A percentile compares a stretch with the other conserved stretches of the same genome.
Conservation (phyloP, 75 land plant species). For the Selaginella tamariscina region DNA sequence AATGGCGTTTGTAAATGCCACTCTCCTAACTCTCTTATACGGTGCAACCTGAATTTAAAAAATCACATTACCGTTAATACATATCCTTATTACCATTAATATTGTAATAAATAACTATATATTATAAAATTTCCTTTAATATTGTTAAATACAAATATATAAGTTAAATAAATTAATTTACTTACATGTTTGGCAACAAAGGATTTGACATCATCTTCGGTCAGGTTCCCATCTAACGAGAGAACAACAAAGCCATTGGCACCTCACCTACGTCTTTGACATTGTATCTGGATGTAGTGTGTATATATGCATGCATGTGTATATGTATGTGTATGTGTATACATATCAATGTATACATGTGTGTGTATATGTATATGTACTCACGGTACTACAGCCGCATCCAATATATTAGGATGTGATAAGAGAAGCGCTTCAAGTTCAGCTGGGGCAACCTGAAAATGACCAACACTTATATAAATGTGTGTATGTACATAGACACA, state of each 20-base stretch:
- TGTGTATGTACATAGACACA: no score
- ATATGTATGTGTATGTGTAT: no score
- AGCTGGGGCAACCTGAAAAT: not conserved
- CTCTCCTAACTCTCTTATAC: constrained; percentile 52
- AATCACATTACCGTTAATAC: no score
- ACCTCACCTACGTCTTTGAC: not conserved
- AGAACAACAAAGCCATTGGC: not conserved
- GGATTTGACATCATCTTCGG: not conserved
- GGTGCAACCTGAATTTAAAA: constrained; percentile 46
- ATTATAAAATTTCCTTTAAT: no score
- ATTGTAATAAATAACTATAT: no score
- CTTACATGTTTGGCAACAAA: not conserved
- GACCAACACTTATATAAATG: no score
- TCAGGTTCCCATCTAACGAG: not conserved
- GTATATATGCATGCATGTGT: no score
- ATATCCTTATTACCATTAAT: no score
- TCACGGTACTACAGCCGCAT: not conserved
- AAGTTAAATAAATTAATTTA: not conserved
- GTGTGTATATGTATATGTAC: no score
- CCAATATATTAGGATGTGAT: not conserved
- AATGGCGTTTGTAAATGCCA: constrained; percentile 40
- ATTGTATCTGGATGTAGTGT: not conserved
- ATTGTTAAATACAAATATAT: not conserved
- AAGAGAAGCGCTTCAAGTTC: not conserved
- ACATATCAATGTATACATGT: no score